Evolutionary conservation across 2,329 filamentous ascomycete species (phyloP), one percentile per base, ranked within the genome.

Genomic region (Penicillium olsonii): DNA sequence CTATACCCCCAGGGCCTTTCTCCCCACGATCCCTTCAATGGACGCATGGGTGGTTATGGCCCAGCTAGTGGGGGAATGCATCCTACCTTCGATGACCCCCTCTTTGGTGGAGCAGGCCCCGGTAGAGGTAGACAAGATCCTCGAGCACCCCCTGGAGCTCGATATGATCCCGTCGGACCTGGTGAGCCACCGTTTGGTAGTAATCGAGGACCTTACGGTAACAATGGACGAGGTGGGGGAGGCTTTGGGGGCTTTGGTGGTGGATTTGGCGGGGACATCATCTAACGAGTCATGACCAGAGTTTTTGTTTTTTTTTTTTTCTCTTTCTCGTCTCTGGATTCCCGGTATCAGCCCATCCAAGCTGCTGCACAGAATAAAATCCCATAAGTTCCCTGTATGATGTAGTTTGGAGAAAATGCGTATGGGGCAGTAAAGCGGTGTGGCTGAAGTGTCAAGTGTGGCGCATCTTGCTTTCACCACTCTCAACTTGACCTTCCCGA

Each of bases 1-100:
- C 47, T 50, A 8, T 50, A 50, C 19, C 47, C 47, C 19, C 17
- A 35, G 39, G 47, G 47, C 0, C 75, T 99, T 0, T 92, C 91
- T 0, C 92, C 92, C 0, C 78, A 91, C 61, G 92, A 96, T 68
- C 91, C 92, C 11, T 72, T 96, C 3, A 76, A 88, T 26, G 82
- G 83, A 4, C 80, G 82, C 2, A 82, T 90, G 47, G 82, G 84
- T 24, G 77, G 79, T 19, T 78, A 82, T 40, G 74, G 82, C n/a
- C 80, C 83, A 12, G 81, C 84, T 17, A 81, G 81, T 10, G 84
- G 87, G 11, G 94, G 94, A 1, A 99, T 99, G 94, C 89, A 96
- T 70, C 94, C 94, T 1, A 95, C 92, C 0, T 94, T 96, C 67
- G 90, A 96, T 61, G 92, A 97, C 65, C 90, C 90, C 6, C 71